Conservation (phyloP, 805 yeast genomes). For the Nakazawaea siamensis region DNA sequence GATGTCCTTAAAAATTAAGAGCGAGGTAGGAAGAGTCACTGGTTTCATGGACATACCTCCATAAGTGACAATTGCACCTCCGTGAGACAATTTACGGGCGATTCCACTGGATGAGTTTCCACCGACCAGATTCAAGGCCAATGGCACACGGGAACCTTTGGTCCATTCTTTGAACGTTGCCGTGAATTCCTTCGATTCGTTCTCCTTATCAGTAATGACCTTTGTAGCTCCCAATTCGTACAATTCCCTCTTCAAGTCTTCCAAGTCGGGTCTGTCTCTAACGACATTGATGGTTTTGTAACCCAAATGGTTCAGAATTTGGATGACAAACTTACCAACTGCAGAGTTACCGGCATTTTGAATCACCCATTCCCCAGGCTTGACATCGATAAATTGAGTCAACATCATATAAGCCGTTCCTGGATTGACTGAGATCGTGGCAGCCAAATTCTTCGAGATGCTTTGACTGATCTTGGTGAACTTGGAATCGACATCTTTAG, state of each 20-base stretch:
- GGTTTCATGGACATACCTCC: constrained; percentile 99
- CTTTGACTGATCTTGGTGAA: constrained; percentile 54
- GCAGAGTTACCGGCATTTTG: constrained; percentile 97
- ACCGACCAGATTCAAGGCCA: constrained; percentile 91
- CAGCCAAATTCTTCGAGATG: constrained; percentile 55
- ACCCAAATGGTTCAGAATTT: constrained; percentile 73
- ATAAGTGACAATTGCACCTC: constrained; percentile 80
- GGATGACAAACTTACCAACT: constrained; percentile 88
- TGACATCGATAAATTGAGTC: constrained; percentile 52
- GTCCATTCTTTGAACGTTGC: constrained; percentile 49
- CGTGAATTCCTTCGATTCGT: constrained; percentile 58
- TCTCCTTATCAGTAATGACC: constrained; percentile 86
- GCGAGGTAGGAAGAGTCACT: constrained; percentile 80
- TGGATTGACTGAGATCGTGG: constrained; percentile 89
- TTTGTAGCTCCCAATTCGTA: constrained; percentile 70
- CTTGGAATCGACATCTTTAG: constrained; percentile 41
- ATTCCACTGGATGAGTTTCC: constrained; percentile 78
- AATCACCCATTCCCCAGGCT: constrained; percentile 80
- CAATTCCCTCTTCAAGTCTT: constrained; percentile 46
- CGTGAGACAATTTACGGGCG: constrained; percentile 69
- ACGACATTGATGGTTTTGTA: constrained; percentile 80
- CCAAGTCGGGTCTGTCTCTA: constrained; percentile 75
- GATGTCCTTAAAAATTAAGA: constrained; percentile 84
- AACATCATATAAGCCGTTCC: constrained; percentile 88
- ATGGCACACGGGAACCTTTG: constrained; percentile 45